Evolutionary conservation across 2,329 filamentous ascomycete species (phyloP).

Genomic region (Sarocladiaceae sp.): DNA sequence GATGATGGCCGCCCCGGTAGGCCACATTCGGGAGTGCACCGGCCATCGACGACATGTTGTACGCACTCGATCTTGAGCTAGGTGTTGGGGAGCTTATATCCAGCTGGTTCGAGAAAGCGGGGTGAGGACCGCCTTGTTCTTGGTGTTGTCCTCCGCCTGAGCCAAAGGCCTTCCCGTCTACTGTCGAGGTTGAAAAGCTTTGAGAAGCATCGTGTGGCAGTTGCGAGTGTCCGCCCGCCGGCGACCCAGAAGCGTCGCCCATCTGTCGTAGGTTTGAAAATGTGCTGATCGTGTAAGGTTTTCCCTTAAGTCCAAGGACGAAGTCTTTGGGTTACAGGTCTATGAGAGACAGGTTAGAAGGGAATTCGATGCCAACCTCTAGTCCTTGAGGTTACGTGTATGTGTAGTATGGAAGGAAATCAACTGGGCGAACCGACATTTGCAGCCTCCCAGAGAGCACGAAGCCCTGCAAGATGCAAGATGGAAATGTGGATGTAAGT

Average conservation of each 20-base stretch:
- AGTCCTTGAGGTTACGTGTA: no score
- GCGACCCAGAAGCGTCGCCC: not conserved
- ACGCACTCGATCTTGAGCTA: conserved; percentile 20
- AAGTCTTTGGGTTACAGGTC: no score
- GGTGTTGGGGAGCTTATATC: not conserved
- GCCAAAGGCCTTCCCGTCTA: not conserved
- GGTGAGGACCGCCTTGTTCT: not conserved
- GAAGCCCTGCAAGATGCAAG: not conserved
- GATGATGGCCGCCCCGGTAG: conserved; percentile 33
- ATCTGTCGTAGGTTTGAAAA: not conserved
- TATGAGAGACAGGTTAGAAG: no score
- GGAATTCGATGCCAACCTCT: no score
- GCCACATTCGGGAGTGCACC: conserved; percentile 35
- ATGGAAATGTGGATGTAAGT: conserved; percentile 4
- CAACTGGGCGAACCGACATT: not conserved
- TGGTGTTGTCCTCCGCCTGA: not conserved
- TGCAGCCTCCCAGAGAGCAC: not conserved
- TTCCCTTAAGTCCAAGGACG: no score
- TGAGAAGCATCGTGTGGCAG: conserved; percentile 1
- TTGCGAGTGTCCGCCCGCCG: not conserved
- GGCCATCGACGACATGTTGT: conserved; percentile 41
- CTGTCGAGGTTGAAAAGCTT: not conserved
- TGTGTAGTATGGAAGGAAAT: not conserved
- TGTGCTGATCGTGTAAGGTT: no score
- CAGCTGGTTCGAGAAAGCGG: conserved; percentile 2